Percentiles rank a stretch among this genome's conserved stretches.
These are phyloP conservation scores for Rhizophagus clarus DNA, from an alignment of 192 early-diverging fungal genomes.

Conservation along the genomic window DNA sequence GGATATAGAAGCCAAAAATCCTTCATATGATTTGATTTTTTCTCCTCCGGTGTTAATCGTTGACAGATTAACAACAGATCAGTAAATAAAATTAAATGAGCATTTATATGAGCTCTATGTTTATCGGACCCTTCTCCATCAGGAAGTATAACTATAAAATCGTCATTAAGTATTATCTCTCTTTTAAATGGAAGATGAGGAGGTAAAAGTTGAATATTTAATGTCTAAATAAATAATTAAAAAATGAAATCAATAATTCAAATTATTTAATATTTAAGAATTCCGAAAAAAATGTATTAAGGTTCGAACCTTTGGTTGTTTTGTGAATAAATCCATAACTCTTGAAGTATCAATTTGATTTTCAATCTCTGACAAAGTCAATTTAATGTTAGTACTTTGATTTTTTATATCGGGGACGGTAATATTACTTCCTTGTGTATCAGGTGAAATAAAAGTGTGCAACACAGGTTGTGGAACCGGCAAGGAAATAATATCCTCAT, in stretches of 20 bases:
- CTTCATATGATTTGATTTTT: background rate
- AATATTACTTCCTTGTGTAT: background rate
- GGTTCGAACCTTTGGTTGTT: conserved; percentile 47
- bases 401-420: background rate
- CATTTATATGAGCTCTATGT: conserved; percentile 30
- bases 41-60: background rate
- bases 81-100: conserved; percentile 47
- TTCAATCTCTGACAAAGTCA: conserved; percentile 34
- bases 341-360: conserved; percentile 43
- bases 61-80: conserved; percentile 49
- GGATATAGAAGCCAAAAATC: conserved; percentile 50
- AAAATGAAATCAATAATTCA: background rate
- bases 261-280: background rate
- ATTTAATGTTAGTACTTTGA: background rate
- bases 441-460: background rate
- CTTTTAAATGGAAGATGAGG: conserved; percentile 34
- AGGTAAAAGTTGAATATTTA: conserved; percentile 4
- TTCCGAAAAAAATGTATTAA: background rate
- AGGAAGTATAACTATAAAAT: conserved; percentile 36
- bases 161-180: conserved; percentile 35
- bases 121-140: conserved; percentile 28
- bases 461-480: background rate
- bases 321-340: conserved; percentile 52
- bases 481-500: background rate
- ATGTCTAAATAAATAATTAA: background rate